These are phyloP conservation scores for Tillandsia fasciculata DNA, from an alignment of 176 grass and related monocot genomes.

Conservation along the genomic window DNA sequence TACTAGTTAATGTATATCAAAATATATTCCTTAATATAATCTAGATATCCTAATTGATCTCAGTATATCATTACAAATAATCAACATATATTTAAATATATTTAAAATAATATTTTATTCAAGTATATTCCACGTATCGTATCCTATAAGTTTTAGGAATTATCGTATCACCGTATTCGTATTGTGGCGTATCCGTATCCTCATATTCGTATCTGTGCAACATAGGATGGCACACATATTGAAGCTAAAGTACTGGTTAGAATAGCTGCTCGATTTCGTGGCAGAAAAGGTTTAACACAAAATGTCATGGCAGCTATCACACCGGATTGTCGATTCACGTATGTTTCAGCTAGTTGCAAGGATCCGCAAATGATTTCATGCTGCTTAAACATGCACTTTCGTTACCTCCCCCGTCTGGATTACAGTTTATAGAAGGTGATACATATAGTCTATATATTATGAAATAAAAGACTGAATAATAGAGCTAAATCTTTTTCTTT, in stretches of 20 bases:
- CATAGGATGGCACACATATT: neutral
- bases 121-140: too few relatives aligned
- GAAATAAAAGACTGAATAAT: neutral
- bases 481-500: neutral
- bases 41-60: too few relatives aligned
- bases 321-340: neutral
- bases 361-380: neutral
- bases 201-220: too few relatives aligned
- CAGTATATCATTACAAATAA: too few relatives aligned
- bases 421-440: neutral
- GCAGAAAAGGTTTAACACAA: neutral
- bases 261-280: neutral
- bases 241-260: neutral
- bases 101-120: too few relatives aligned
- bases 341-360: neutral
- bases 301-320: neutral
- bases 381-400: neutral
- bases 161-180: too few relatives aligned
- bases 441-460: too few relatives aligned
- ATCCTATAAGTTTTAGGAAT: too few relatives aligned
- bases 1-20: too few relatives aligned
- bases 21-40: too few relatives aligned
- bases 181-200: too few relatives aligned
- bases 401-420: neutral
- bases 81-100: too few relatives aligned